phyloP scores from a whole-genome alignment of 106 monocot species.

The Allium cepa region DNA sequence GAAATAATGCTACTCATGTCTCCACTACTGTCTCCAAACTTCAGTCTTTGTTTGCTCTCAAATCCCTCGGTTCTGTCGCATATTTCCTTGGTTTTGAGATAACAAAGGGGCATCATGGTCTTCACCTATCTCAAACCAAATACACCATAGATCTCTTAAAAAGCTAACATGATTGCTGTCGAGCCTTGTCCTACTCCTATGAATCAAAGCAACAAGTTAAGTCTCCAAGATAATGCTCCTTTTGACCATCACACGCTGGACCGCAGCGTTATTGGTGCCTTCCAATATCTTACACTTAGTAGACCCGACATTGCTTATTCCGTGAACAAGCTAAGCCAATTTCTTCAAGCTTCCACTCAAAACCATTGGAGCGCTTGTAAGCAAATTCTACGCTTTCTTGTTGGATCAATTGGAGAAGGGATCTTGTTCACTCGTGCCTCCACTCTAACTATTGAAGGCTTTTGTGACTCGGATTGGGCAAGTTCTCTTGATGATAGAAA shows the following conservation, averaged over 20 bases:
- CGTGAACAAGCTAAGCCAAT: too few species aligned
- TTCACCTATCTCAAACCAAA: background rate
- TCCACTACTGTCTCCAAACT: background rate
- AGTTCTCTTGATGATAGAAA: background rate
- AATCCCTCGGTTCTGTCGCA: background rate
- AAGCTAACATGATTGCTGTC: background rate
- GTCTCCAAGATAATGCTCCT: too few species aligned
- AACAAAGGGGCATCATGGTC: background rate
- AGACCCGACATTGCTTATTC: too few species aligned
- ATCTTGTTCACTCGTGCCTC: background rate
- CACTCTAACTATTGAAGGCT: background rate
- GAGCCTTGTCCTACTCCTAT: background rate
- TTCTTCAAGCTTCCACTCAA: too few species aligned
- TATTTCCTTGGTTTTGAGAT: background rate
- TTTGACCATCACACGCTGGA: too few species aligned
- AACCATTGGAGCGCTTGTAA: too few species aligned
- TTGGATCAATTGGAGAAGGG: too few species aligned
- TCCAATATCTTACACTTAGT: too few species aligned
- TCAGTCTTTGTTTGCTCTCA: background rate
- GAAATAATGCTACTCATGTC: background rate
- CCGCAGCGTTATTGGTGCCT: too few species aligned
- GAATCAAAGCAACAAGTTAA: too few species aligned
- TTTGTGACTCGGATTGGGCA: conserved; percentile 3
- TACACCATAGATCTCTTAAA: background rate
- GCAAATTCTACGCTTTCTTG: too few species aligned